Evolutionary conservation across 1,284 basidiomycete genomes (phyloP).

Genomic region (Leccinum subatratum): DNA sequence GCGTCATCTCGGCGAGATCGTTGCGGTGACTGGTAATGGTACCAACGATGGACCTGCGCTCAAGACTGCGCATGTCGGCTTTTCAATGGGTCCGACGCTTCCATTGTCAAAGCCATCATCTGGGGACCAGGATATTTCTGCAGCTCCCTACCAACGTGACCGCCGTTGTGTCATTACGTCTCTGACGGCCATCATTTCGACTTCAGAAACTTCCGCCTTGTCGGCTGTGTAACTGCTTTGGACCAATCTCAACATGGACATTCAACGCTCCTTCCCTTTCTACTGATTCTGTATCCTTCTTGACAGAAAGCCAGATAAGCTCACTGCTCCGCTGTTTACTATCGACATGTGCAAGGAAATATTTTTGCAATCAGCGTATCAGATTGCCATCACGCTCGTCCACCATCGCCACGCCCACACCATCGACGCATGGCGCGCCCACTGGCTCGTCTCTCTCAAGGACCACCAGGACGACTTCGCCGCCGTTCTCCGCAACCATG

Average conservation of each 20-base stretch:
- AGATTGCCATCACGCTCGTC: conserved; percentile 78
- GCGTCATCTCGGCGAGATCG: conserved; percentile 85
- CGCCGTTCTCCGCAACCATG: conserved; percentile 67
- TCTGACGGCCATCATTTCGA: conserved; percentile 81
- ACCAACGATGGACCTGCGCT: conserved; percentile 97
- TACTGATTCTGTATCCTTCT: conserved; percentile 91
- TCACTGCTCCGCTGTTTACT: conserved; percentile 83
- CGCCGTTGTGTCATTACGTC: conserved; percentile 93
- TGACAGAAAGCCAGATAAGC: conserved; percentile 86
- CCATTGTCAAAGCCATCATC: conserved; percentile 95
- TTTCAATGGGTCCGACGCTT: conserved; percentile 99
- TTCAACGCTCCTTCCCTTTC: conserved; percentile 96
- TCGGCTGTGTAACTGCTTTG: conserved; percentile 95
- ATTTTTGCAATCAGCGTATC: conserved; percentile 83
- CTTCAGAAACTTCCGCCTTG: conserved; percentile 75
- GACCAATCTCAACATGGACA: conserved; percentile 98
- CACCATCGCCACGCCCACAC: conserved; percentile 46
- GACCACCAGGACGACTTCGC: conserved; percentile 67
- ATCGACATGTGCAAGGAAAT: conserved; percentile 96
- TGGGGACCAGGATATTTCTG: conserved; percentile 97
- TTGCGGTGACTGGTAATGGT: conserved; percentile 97
- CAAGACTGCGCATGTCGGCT: conserved; percentile 91
- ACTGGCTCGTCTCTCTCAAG: conserved; percentile 43
- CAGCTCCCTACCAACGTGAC: conserved; percentile 98
- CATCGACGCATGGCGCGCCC: conserved; percentile 62